Conservation (phyloP, 805 yeast species). For the Candida loeiensis region DNA sequence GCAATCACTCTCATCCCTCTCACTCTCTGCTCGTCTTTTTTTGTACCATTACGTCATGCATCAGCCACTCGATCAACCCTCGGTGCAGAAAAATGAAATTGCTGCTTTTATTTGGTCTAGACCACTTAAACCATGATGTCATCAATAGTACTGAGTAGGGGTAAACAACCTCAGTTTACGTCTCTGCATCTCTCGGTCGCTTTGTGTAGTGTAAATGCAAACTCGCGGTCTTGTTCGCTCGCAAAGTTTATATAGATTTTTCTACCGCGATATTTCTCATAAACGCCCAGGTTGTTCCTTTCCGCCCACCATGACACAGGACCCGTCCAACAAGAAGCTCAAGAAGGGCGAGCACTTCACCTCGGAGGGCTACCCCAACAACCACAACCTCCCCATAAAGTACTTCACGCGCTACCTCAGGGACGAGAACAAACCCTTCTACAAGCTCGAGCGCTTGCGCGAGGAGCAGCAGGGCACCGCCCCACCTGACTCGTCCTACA, state of each 20-base stretch:
- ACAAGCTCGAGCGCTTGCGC: conserved; percentile 15
- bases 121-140: no score
- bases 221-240: background rate
- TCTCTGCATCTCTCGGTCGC: background rate
- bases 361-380: conserved; percentile 7
- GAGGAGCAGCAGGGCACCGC: conserved; percentile 7
- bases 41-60: no score
- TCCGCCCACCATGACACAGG: background rate
- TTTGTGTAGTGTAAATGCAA: background rate
- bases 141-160: no score
- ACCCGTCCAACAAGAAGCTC: background rate
- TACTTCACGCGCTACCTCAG: conserved; percentile 21
- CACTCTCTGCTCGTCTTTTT: no score
- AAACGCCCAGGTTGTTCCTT: background rate
- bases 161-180: no score
- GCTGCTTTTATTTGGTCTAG: no score
- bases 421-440: conserved; percentile 30
- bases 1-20: no score
- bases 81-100: no score
- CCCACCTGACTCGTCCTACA: background rate
- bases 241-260: background rate
- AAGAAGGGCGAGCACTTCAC: background rate
- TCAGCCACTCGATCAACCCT: no score
- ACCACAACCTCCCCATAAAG: conserved; percentile 3
- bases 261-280: background rate